A percentile compares a stretch with the other conserved stretches of the same genome.
These are phyloP conservation scores for Leccinum arenicola DNA, from an alignment of 768 basidiomycete genomes.

Conservation along the genomic window DNA sequence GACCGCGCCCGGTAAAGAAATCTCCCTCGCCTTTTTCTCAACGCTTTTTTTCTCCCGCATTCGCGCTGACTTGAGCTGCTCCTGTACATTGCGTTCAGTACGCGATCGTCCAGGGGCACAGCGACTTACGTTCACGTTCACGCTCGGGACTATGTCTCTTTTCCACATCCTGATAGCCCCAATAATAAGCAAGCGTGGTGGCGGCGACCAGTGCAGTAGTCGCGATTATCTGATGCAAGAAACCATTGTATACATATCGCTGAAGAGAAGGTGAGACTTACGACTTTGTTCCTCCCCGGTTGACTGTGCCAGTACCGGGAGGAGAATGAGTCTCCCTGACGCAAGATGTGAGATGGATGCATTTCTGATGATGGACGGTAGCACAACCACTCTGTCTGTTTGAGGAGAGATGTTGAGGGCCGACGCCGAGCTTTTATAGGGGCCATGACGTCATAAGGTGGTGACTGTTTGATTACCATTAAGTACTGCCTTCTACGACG, in stretches of 20 bases:
- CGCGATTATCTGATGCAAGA: conserved; percentile 27
- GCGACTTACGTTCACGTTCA: conserved; percentile 22
- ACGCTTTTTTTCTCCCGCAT: conserved; percentile 24
- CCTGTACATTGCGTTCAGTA: conserved; percentile 5
- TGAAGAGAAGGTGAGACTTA: conserved; percentile 8
- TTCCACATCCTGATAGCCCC: conserved; percentile 35
- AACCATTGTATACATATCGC: not conserved
- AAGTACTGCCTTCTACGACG: not conserved
- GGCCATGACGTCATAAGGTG: conserved; percentile 30
- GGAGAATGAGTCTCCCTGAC: conserved; percentile 27
- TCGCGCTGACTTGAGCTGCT: conserved; percentile 5
- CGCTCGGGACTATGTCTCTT: conserved; percentile 26
- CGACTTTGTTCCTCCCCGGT: conserved; percentile 32
- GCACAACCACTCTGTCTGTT: not conserved
- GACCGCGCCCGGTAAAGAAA: not conserved
- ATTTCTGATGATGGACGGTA: conserved; percentile 10
- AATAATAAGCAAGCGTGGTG: conserved; percentile 34
- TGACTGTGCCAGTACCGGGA: conserved; percentile 35
- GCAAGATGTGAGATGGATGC: conserved; percentile 22
- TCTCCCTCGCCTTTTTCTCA: conserved; percentile 5
- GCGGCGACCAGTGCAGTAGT: conserved; percentile 26
- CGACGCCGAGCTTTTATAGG: conserved; percentile 21
- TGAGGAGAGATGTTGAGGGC: conserved; percentile 15
- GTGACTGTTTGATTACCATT: not conserved
- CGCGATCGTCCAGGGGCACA: not conserved